Evolutionary conservation across 495 filamentous ascomycete genomes (phyloP).

Genomic region (Neurospora sp.): DNA sequence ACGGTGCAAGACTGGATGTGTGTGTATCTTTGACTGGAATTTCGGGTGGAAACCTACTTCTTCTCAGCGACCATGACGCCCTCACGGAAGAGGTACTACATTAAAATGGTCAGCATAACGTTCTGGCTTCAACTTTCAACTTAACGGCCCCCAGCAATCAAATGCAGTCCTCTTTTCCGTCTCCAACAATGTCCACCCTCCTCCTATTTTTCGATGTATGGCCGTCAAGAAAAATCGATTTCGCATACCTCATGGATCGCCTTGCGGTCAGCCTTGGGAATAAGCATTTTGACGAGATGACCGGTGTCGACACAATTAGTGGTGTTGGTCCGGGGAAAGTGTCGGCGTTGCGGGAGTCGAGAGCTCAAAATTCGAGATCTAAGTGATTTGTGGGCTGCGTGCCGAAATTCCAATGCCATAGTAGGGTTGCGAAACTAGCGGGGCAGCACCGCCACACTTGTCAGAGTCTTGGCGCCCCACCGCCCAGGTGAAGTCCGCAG

Average conservation of each 20-base stretch:
- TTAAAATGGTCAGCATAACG: slow-evolving; percentile 24
- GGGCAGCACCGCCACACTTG: slow-evolving; percentile 18
- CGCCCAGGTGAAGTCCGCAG: not conserved
- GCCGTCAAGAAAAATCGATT: not conserved
- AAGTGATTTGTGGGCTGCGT: slow-evolving; percentile 25
- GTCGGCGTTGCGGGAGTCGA: slow-evolving; percentile 22
- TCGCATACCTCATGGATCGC: slow-evolving; percentile 76
- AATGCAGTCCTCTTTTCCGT: not conserved
- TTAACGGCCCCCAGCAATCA: not conserved
- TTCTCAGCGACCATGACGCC: slow-evolving; percentile 98
- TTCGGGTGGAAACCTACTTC: slow-evolving; percentile 40
- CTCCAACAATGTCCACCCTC: not conserved
- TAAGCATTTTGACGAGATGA: slow-evolving; percentile 66
- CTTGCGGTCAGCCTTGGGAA: slow-evolving; percentile 99
- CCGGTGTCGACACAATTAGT: slow-evolving; percentile 31
- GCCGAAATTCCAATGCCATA: slow-evolving; percentile 23
- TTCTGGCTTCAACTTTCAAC: not conserved
- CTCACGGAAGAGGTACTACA: slow-evolving; percentile 98
- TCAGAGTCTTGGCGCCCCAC: not conserved
- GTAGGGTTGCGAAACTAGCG: slow-evolving; percentile 22
- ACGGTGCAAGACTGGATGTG: not conserved
- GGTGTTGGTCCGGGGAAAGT: slow-evolving; percentile 31
- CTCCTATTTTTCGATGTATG: not conserved
- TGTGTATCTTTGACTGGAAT: slow-evolving; percentile 2
- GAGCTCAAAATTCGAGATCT: slow-evolving; percentile 27